Percentiles rank a stretch among this genome's conserved stretches.
Evolutionary conservation across 768 basidiomycete species (phyloP).

Genomic region (Tylopilus intermedius): DNA sequence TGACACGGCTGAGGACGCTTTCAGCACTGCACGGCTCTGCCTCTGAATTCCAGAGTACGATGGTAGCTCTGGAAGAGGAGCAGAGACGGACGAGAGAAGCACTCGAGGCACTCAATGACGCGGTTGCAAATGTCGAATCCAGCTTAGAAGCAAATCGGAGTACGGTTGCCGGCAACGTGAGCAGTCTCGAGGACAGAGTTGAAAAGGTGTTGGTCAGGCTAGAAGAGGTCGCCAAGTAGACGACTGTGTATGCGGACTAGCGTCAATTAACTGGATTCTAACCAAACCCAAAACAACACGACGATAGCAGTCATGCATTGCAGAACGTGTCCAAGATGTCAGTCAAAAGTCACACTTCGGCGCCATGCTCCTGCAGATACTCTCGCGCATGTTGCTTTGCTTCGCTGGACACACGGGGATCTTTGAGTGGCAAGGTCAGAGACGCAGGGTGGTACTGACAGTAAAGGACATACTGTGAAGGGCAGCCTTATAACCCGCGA

Average conservation of each 20-base stretch:
- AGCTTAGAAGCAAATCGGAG: constrained; percentile 71
- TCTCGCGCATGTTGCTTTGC: constrained; percentile 47
- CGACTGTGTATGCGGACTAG: background rate
- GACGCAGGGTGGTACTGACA: too few species aligned
- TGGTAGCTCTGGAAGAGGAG: constrained; percentile 66
- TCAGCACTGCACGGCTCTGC: constrained; percentile 79
- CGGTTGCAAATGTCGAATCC: constrained; percentile 66
- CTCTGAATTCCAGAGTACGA: constrained; percentile 64
- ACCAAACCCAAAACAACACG: background rate
- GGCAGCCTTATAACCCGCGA: constrained; percentile 56
- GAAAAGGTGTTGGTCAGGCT: constrained; percentile 43
- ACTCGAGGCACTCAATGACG: constrained; percentile 61
- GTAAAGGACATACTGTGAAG: constrained; percentile 37
- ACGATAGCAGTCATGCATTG: background rate
- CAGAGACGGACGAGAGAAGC: constrained; percentile 60
- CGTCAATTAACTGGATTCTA: background rate
- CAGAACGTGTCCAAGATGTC: background rate
- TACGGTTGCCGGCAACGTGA: constrained; percentile 70
- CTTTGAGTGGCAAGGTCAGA: constrained; percentile 22
- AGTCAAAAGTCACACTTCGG: constrained; percentile 2
- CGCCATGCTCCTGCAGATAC: constrained; percentile 32
- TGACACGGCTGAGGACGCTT: constrained; percentile 82
- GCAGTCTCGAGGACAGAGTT: constrained; percentile 59
- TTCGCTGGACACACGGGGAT: constrained; percentile 42
- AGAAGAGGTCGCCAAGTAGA: constrained; percentile 30